These are phyloP conservation scores for Paramecium bursaria DNA, from an alignment of 73 alveolate genomes.

Conservation along the genomic window DNA sequence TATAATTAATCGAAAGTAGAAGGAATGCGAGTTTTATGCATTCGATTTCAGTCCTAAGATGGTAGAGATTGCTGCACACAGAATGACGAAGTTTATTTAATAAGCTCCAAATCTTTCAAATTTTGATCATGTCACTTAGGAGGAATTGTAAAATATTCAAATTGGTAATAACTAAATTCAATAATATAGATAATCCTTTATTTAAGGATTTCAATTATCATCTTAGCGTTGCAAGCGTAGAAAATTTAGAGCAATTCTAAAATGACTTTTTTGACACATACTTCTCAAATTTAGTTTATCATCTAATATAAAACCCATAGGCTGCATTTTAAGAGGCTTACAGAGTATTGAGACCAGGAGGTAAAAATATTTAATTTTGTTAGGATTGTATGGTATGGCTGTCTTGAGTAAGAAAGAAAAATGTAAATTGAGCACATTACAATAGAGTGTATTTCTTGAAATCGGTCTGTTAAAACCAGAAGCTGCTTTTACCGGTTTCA, in stretches of 20 bases:
- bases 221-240: not conserved
- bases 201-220: slow-evolving; percentile 33
- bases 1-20: slow-evolving; percentile 17
- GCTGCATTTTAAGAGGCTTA: slow-evolving; percentile 35
- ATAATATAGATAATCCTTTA: not conserved
- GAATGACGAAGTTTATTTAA: not conserved
- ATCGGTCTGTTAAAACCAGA: not conserved
- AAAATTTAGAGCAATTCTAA: slow-evolving; percentile 3
- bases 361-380: no score
- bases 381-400: slow-evolving; percentile 9
- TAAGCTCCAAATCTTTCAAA: not conserved
- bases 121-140: not conserved
- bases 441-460: not conserved
- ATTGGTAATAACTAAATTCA: not conserved
- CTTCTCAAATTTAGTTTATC: slow-evolving; percentile 1
- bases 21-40: not conserved
- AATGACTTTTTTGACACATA: slow-evolving; percentile 38
- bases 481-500: not conserved
- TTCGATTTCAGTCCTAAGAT: slow-evolving; percentile 27
- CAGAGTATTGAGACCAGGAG: slow-evolving; percentile 40
- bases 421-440: not conserved
- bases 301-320: slow-evolving; percentile 4
- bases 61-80: slow-evolving; percentile 21
- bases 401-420: slow-evolving; percentile 34
- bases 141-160: slow-evolving; percentile 12